Evolutionary conservation across 106 monocot species (phyloP), one percentile per base, ranked within the genome.

Genomic region (Iris macrosiphon): DNA sequence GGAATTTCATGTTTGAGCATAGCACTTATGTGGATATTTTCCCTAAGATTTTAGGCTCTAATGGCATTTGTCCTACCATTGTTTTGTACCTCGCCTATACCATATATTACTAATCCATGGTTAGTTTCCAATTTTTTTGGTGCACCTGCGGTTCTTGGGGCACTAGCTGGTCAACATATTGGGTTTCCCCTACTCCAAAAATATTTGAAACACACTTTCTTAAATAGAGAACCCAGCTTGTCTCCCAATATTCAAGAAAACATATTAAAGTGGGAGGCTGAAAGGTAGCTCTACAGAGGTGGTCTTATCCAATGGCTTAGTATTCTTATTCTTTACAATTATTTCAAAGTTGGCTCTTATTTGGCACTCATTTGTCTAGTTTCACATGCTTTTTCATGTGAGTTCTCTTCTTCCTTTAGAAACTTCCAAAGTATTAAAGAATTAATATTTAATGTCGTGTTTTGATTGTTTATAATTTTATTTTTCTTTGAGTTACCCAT

Each of bases 261-360:
- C 43, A 46, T 72, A 42, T 28, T 72, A 0, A 66, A 70, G 12
- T 68, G 75, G 43, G 86, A 92, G 55, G 62, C 76, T 60, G 92
- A 92, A 67, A 87, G 92, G 70, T 92, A 87, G 87, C 57, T 92
- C 68, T 92, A 83, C 56, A 92, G 87, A 71, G 40, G 79, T 68
- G 92, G 92, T 49, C 77, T 83, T 70, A 48, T 87, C 37, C 87
- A 83, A 67, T 92, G 87, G 87, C 62, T 80, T 42, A 13, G 76
- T 30, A 56, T 80, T 72, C 83, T 92, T 50, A 53, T 66, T 55
- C 20, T 87, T 15, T 87, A 79, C 18, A 82, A 59, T 57, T 72
- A 39, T 32, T 77, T 46, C 40, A 83, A 80, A 46, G 65, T 55
- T 59, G 79, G 79, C 24, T 76, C 75, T 31, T 69, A 77, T 55